Conservation (phyloP, 768 basidiomycete genomes). For the Sutorius australiensis region DNA sequence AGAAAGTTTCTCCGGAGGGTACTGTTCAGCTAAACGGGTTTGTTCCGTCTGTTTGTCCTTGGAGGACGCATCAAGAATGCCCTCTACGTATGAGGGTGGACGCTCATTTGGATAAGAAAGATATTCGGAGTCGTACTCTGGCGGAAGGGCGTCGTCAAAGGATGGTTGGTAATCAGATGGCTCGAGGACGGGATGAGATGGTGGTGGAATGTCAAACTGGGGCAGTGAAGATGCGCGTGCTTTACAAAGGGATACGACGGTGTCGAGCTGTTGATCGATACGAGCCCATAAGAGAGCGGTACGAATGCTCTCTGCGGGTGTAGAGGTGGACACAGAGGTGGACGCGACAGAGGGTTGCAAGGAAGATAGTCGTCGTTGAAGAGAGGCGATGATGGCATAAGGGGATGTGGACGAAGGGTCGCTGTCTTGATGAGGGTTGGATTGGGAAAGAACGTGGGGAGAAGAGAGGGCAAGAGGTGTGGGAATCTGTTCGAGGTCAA, state of each 20-base stretch:
- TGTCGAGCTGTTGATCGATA: conserved; percentile 72
- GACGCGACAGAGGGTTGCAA: conserved; percentile 43
- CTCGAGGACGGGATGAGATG: conserved; percentile 9
- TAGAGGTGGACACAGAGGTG: conserved; percentile 5
- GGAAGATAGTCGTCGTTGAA: conserved; percentile 66
- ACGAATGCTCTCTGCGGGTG: conserved; percentile 53
- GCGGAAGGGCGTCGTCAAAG: conserved; percentile 40
- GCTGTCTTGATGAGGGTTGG: conserved; percentile 4
- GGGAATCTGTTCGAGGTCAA: conserved; percentile 64
- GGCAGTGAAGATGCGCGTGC: conserved; percentile 39
- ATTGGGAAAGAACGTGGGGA: conserved; percentile 11
- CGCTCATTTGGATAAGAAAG: conserved; percentile 15
- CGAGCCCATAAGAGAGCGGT: conserved; percentile 67
- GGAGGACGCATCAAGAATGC: neutral
- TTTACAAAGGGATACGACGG: conserved; percentile 61
- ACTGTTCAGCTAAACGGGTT: conserved; percentile 9
- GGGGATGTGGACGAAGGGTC: conserved; percentile 3
- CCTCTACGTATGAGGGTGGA: conserved; percentile 26
- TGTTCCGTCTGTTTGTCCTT: conserved; percentile 10
- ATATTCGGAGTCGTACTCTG: conserved; percentile 47
- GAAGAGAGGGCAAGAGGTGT: conserved; percentile 17
- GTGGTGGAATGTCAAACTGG: conserved; percentile 13
- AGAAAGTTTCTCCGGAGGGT: conserved; percentile 22
- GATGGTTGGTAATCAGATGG: conserved; percentile 1
- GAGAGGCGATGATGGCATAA: conserved; percentile 51